phyloP scores from a whole-genome alignment of 2,329 filamentous ascomycete species.

The Diaporthe aspalathi region DNA sequence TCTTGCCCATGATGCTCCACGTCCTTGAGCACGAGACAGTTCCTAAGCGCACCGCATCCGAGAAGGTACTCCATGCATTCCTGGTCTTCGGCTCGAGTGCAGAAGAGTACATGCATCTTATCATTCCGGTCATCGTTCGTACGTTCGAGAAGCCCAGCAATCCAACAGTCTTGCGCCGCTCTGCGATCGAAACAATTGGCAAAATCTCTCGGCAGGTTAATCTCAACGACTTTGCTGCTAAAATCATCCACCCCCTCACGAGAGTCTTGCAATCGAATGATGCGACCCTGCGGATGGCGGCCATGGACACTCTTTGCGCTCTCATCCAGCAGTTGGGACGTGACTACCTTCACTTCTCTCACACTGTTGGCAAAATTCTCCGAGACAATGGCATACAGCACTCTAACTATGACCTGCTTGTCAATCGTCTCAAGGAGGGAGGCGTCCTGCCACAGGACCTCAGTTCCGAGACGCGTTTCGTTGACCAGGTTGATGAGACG shows the following conservation, averaged over 20 bases:
- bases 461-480: conserved; percentile 85
- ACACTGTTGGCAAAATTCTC: conserved; percentile 90
- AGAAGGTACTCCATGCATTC: conserved; percentile 93
- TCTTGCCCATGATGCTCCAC: conserved; percentile 93
- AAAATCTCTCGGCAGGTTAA: conserved; percentile 97
- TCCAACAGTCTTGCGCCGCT: conserved; percentile 81
- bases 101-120: conserved; percentile 99
- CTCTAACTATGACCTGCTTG: conserved; percentile 90
- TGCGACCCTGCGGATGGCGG: conserved; percentile 78
- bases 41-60: conserved; percentile 81
- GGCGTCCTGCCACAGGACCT: conserved; percentile 96
- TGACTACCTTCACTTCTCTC: conserved; percentile 94
- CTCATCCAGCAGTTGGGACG: conserved; percentile 95
- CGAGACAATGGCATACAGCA: conserved; percentile 85
- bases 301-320: conserved; percentile 93
- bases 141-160: conserved; percentile 92
- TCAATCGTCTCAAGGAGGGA: conserved; percentile 92
- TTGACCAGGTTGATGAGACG: conserved; percentile 81
- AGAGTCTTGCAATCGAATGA: conserved; percentile 83
- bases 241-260: conserved; percentile 94
- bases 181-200: conserved; percentile 93
- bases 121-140: conserved; percentile 93
- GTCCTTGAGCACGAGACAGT: conserved; percentile 89
- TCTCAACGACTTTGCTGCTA: conserved; percentile 94
- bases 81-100: conserved; percentile 94